A percentile compares a stretch with the other conserved stretches of the same genome.
Conservation (phyloP, 139 green algal genomes). For the Tetradesmus obliquus region DNA sequence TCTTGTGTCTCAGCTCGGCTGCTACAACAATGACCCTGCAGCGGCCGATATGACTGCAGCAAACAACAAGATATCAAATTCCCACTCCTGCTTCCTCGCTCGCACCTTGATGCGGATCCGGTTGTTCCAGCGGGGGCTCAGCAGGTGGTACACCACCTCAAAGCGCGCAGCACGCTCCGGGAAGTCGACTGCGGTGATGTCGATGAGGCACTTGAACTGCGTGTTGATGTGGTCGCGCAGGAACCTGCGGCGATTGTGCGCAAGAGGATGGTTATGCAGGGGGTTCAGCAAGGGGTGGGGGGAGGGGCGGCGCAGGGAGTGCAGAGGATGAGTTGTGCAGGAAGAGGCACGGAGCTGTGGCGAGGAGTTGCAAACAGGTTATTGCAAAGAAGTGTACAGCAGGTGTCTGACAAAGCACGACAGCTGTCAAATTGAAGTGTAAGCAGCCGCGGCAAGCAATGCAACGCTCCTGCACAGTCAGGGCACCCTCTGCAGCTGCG, state of each 20-base stretch:
- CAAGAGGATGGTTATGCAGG: background rate
- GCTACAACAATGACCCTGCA: too few relatives aligned
- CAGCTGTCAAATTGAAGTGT: too few relatives aligned
- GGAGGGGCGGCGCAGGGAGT: background rate
- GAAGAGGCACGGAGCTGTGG: background rate
- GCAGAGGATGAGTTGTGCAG: background rate
- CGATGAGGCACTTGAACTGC: constrained; percentile 85
- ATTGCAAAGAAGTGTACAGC: too few relatives aligned
- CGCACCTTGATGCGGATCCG: constrained; percentile 71
- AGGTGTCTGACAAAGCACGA: too few relatives aligned
- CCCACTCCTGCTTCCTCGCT: too few relatives aligned
- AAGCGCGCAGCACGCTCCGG: constrained; percentile 80
- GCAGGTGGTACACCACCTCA: constrained; percentile 86
- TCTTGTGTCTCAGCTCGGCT: background rate
- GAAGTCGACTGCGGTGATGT: constrained; percentile 90
- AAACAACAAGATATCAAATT: too few relatives aligned
- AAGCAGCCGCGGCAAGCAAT: too few relatives aligned
- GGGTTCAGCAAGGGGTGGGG: background rate
- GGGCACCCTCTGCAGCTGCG: too few relatives aligned
- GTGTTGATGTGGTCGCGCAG: constrained; percentile 83
- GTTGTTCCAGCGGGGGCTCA: constrained; percentile 68
- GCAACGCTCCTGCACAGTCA: too few relatives aligned
- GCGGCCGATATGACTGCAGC: too few relatives aligned
- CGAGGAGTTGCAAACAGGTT: too few relatives aligned
- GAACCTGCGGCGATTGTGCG: constrained; percentile 42